A percentile compares a stretch with the other conserved stretches of the same genome.
Conservation (phyloP, 805 yeast genomes). For the Hanseniaspora mollemarum region DNA sequence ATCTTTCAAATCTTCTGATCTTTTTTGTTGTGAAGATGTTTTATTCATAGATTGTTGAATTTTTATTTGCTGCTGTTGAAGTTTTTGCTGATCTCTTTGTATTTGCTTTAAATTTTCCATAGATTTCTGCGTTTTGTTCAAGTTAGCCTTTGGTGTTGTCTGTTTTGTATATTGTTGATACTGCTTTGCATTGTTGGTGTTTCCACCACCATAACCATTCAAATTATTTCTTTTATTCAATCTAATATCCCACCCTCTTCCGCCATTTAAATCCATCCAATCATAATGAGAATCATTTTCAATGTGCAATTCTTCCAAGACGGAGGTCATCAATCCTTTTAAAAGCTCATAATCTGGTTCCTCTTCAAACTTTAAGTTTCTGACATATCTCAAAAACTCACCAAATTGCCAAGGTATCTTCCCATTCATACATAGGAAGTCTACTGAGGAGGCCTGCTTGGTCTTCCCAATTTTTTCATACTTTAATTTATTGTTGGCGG, state of each 20-base stretch:
- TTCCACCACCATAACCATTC: constrained; percentile 72
- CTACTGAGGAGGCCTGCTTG: constrained; percentile 57
- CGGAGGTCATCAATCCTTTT: constrained; percentile 48
- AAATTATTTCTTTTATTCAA: constrained; percentile 68
- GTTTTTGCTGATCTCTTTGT: constrained; percentile 12
- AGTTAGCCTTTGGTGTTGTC: constrained; percentile 14
- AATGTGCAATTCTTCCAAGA: constrained; percentile 46
- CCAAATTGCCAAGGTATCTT: constrained; percentile 65
- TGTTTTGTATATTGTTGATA: constrained; percentile 21
- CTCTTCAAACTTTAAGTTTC: constrained; percentile 63
- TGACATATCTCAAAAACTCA: constrained; percentile 56
- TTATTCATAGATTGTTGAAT: neutral
- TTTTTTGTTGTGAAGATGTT: neutral
- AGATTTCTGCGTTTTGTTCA: neutral
- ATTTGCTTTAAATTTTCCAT: constrained; percentile 15
- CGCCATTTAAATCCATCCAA: constrained; percentile 71
- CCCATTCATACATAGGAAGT: constrained; percentile 41
- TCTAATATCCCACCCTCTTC: constrained; percentile 70
- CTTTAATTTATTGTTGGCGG: constrained; percentile 72
- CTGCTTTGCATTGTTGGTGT: constrained; percentile 31
- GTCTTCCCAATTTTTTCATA: constrained; percentile 77
- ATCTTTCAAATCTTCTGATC: constrained; percentile 4
- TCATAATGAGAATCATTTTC: constrained; percentile 60
- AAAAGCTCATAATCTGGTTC: constrained; percentile 67
- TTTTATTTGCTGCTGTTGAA: constrained; percentile 10